phyloP scores from a whole-genome alignment of 352 stramenopile species.

The Globisporangium radiosum region DNA sequence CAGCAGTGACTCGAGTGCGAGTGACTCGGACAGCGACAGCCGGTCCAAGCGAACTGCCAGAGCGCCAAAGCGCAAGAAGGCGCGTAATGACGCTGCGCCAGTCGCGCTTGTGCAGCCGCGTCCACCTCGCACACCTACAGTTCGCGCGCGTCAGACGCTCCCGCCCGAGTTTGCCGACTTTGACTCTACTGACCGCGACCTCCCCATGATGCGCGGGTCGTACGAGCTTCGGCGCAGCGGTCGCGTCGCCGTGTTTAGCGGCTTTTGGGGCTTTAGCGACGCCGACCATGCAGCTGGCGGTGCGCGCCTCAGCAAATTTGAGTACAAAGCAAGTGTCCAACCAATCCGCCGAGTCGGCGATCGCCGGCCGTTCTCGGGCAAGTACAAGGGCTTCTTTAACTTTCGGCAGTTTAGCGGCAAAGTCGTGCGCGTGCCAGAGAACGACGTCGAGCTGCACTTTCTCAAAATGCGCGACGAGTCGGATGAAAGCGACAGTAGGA shows the following conservation, averaged over 20 bases:
- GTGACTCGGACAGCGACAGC: slow-evolving; percentile 15
- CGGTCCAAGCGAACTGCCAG: slow-evolving; percentile 5
- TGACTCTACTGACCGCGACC: slow-evolving; percentile 22
- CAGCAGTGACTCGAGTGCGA: slow-evolving; percentile 14
- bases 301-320: slow-evolving; percentile 46
- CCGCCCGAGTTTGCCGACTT: slow-evolving; percentile 45
- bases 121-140: not conserved
- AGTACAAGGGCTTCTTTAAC: slow-evolving; percentile 69
- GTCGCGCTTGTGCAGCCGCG: not conserved
- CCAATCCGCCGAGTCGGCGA: slow-evolving; percentile 13
- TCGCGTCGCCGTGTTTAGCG: slow-evolving; percentile 37
- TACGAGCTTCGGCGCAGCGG: slow-evolving; percentile 38
- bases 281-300: slow-evolving; percentile 32
- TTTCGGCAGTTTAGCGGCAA: slow-evolving; percentile 61
- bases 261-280: slow-evolving; percentile 61
- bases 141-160: slow-evolving; percentile 19
- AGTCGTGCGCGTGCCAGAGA: slow-evolving; percentile 49
- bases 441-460: slow-evolving; percentile 62
- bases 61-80: slow-evolving; percentile 5
- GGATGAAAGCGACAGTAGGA: slow-evolving; percentile 23
- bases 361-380: slow-evolving; percentile 51
- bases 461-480: slow-evolving; percentile 27
- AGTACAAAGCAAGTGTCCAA: slow-evolving; percentile 28
- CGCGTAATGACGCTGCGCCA: slow-evolving; percentile 5
- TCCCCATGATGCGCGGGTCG: slow-evolving; percentile 48